phyloP scores from a whole-genome alignment of 2,329 filamentous ascomycete species.

The Sporothrix variecibatus region DNA sequence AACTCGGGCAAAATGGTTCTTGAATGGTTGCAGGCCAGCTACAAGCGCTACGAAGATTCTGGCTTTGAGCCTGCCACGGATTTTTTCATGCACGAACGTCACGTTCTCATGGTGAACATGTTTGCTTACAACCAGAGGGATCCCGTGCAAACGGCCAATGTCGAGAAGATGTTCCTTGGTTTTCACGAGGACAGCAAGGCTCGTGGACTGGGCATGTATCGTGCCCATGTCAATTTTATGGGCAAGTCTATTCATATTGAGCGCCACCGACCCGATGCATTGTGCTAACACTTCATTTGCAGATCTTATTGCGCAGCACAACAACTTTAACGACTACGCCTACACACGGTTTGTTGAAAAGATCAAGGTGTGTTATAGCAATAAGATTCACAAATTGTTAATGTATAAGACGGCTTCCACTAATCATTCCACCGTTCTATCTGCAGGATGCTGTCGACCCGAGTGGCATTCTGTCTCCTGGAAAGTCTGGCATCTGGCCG shows the following conservation, averaged over 20 bases:
- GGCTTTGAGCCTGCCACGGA: slow-evolving; percentile 6
- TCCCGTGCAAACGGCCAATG: background rate
- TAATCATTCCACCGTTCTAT: no score
- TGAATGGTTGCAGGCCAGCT: slow-evolving; percentile 4
- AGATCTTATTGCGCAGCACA: background rate
- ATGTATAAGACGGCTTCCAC: no score
- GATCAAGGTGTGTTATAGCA: background rate
- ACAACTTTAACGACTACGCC: background rate
- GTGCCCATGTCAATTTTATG: background rate
- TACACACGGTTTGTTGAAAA: slow-evolving; percentile 7
- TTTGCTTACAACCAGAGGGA: slow-evolving; percentile 5
- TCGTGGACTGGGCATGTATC: background rate
- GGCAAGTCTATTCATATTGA: background rate
- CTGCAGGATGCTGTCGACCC: slow-evolving; percentile 1
- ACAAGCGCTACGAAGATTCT: slow-evolving; percentile 10
- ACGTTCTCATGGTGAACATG: slow-evolving; percentile 12
- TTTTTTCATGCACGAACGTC: slow-evolving; percentile 15
- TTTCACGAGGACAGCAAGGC: slow-evolving; percentile 10
- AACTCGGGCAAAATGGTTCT: slow-evolving; percentile 10
- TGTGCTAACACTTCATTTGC: background rate
- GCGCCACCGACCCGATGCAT: no score
- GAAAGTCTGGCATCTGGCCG: slow-evolving; percentile 8
- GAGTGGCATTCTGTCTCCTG: background rate
- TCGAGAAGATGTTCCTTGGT: slow-evolving; percentile 3
- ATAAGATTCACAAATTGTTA: no score